Conservation (phyloP, 805 yeast genomes). For the Komagataella pastoris region DNA sequence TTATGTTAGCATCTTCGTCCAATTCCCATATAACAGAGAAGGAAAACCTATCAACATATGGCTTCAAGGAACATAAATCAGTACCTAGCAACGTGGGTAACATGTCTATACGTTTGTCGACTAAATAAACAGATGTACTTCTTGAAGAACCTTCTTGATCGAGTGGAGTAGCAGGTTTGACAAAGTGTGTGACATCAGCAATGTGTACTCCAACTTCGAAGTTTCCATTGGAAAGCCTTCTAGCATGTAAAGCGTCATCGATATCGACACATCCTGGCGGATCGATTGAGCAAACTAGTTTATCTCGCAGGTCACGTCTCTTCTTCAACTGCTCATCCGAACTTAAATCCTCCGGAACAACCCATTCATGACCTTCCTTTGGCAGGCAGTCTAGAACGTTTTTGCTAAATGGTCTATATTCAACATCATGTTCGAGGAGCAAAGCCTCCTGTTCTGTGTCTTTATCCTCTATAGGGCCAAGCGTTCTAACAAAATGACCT, state of each 20-base stretch:
- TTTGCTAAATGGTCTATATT: slow-evolving; percentile 89
- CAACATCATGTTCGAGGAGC: slow-evolving; percentile 88
- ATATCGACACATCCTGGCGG: slow-evolving; percentile 98
- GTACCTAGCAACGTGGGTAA: slow-evolving; percentile 91
- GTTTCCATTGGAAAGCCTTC: slow-evolving; percentile 75
- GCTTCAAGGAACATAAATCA: slow-evolving; percentile 87
- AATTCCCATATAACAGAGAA: slow-evolving; percentile 95
- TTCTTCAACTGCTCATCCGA: slow-evolving; percentile 41
- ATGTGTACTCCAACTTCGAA: slow-evolving; percentile 97
- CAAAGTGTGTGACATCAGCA: slow-evolving; percentile 97
- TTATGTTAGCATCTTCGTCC: slow-evolving; percentile 74
- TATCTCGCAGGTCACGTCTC: slow-evolving; percentile 79
- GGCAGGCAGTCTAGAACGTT: slow-evolving; percentile 90
- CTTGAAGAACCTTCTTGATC: slow-evolving; percentile 95
- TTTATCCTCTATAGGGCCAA: slow-evolving; percentile 85
- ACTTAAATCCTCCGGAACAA: slow-evolving; percentile 54
- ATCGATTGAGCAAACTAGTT: slow-evolving; percentile 88
- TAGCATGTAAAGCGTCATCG: slow-evolving; percentile 94
- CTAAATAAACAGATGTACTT: slow-evolving; percentile 94
- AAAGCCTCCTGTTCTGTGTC: slow-evolving; percentile 96
- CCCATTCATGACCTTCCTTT: slow-evolving; percentile 87
- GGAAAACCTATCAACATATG: slow-evolving; percentile 91
- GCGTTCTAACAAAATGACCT: slow-evolving; percentile 84
- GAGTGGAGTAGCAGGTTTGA: slow-evolving; percentile 80
- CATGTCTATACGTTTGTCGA: slow-evolving; percentile 98